Base-by-base conservation (phyloP, 768 basidiomycete species). In the Tylopilus intermedius region DNA sequence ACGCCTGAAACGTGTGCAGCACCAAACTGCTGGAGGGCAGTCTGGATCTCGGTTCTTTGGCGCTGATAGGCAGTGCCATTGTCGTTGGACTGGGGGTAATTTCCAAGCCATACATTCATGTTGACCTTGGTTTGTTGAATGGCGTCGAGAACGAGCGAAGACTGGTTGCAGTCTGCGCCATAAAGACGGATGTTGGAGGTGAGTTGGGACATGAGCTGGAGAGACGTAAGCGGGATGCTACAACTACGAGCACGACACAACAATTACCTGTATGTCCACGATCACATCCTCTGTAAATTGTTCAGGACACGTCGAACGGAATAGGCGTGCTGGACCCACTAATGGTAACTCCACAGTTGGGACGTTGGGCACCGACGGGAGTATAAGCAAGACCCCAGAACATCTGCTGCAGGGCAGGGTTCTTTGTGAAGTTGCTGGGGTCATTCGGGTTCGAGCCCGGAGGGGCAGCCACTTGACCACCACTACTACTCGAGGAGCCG, bases 381-480 rank as follows among this genome's bases (percentile, higher is more conserved):
- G 90, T 92, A 68, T 95, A 95, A 0, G 93, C 93, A 22, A 95
- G 63, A 5, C 88, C 93, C 66, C 85, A 95, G 71, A 96, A 90
- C 0, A 82, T 77, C 58, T 88, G 81, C 56, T 84, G 77, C 46
- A 95, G 71, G 29, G 76, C 76, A 2, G 79, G 47, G 67, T 94
- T 79, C 71, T 84, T 87, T 18, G 70, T 67, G 69, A 94, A 96
- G 15, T 77, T 76, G 68, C 83, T 90, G 4, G 93, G 90, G 67
- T 94, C 88, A 59, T 76, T 81, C 8, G 79, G 72, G 61, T 79
- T 68, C 3, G 74, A 72, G 14, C 67, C 67, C 18, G 22, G 0
- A 13, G 64, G 66, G 0, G 30, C 60, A 14, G 46, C 56, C 9
- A 6, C 38, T 3, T 14, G 38, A 9, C 38, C 4, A 9, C 38